Base-by-base conservation (phyloP, 768 basidiomycete genomes). In the Terana coerulea region DNA sequence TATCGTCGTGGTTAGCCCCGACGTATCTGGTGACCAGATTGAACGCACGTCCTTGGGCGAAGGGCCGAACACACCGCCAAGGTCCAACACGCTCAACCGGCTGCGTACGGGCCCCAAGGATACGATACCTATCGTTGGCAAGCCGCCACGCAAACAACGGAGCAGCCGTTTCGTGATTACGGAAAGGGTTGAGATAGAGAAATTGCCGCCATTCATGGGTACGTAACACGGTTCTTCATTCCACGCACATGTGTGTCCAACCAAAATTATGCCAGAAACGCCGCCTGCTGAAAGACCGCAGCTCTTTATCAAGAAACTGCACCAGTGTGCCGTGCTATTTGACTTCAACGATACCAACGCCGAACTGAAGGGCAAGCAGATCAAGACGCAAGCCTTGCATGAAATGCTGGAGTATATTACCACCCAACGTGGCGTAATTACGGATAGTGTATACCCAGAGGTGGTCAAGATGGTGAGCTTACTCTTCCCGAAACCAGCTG, bases 371-470 rank as follows among this genome's bases (percentile, higher is more conserved):
- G 95, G 94, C 59, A 99, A 99, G 73, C 95, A 98, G 69, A 90
- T 98, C 72, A 99, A 99, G 75, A 91, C 95, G 2, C 93, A 97
- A 69, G 92, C 97, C 12, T 72, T 99, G 55, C 91, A 97, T 59
- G 97, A 99, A 73, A 91, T 99, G 91, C 78, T 99, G 65, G 97
- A 99, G 66, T 98, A 98, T 67, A 97, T 99, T 70, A 98, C 95
- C 52, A 92, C 91, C 25, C 93, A 95, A 68, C 83, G 93, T 52
- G 89, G 90, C 55, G 93, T 98, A 61, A 95, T 99, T 65, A 95
- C 93, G 39, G 97, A 99, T 69, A 84, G 78, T 63, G 76, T 98
- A 82, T 99, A 99, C 82, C 97, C 97, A 49, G 97, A 98, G 77
- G 95, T 99, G 55, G 90, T 98, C 57, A 86, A 85, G 70, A 99